Percentiles rank a stretch among this genome's conserved stretches.
phyloP scores from a whole-genome alignment of 1,139 yeast genomes.

The Scheffersomyces lignicola region DNA sequence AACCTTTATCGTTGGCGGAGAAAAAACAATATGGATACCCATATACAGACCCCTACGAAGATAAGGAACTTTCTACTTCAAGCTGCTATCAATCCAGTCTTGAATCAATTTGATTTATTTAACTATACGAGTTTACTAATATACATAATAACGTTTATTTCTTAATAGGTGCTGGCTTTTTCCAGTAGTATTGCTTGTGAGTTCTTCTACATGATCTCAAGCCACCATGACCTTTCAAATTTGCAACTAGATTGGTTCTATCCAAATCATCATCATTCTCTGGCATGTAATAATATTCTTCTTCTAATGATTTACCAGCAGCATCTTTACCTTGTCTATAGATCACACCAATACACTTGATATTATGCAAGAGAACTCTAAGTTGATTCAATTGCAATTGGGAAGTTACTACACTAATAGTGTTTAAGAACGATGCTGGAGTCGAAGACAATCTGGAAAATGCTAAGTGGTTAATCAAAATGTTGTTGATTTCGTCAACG shows the following conservation, averaged over 20 bases:
- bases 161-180: constrained; percentile 61
- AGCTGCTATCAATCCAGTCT: constrained; percentile 1
- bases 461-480: constrained; percentile 82
- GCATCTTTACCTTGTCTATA: constrained; percentile 92
- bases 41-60: constrained; percentile 19
- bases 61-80: constrained; percentile 1
- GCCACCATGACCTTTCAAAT: constrained; percentile 78
- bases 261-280: constrained; percentile 75
- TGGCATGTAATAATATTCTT: constrained; percentile 86
- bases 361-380: constrained; percentile 49
- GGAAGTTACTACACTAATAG: constrained; percentile 53
- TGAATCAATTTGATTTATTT: constrained; percentile 1
- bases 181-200: constrained; percentile 91
- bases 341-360: constrained; percentile 75
- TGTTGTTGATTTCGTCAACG: constrained; percentile 55
- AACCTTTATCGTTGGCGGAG: constrained; percentile 28
- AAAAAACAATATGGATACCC: constrained; percentile 33
- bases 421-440: constrained; percentile 68
- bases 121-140: constrained; percentile 3
- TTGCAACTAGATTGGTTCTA: constrained; percentile 68
- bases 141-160: constrained; percentile 18
- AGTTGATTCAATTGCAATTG: constrained; percentile 47
- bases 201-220: constrained; percentile 88
- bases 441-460: constrained; percentile 86
- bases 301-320: constrained; percentile 90